Conservation (phyloP, 768 basidiomycete species). For the Candolleomyces efflorescens region DNA sequence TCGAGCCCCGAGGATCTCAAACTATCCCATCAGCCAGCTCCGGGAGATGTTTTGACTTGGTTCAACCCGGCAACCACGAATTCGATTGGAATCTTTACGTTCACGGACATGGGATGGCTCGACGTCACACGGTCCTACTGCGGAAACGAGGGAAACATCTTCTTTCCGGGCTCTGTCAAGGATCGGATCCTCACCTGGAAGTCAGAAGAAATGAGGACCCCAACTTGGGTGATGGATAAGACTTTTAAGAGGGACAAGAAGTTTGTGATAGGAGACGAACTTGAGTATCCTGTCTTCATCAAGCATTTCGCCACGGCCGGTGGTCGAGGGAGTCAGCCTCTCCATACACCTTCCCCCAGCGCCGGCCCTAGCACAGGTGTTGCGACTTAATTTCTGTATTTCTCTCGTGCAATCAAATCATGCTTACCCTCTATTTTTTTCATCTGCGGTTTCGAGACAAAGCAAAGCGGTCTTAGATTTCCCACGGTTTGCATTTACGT, state of each 20-base stretch:
- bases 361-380: too few species aligned
- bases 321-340: too few species aligned
- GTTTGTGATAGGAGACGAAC: not conserved
- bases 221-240: not conserved
- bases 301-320: too few species aligned
- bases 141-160: not conserved
- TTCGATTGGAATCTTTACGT: not conserved
- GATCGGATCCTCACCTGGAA: not conserved
- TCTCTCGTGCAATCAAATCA: too few species aligned
- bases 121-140: not conserved
- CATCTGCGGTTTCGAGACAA: too few species aligned
- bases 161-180: not conserved
- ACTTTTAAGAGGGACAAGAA: not conserved
- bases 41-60: not conserved
- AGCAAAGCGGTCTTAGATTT: too few species aligned
- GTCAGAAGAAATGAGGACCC: not conserved
- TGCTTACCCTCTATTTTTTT: too few species aligned
- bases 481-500: too few species aligned
- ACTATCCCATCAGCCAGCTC: not conserved
- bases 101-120: too few species aligned
- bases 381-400: too few species aligned
- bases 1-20: too few species aligned
- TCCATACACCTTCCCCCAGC: too few species aligned
- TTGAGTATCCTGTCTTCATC: not conserved
- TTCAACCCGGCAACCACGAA: not conserved